These are phyloP conservation scores for Hirschfeldia incana DNA, from an alignment of 345 rosid species.

Conservation along the genomic window DNA sequence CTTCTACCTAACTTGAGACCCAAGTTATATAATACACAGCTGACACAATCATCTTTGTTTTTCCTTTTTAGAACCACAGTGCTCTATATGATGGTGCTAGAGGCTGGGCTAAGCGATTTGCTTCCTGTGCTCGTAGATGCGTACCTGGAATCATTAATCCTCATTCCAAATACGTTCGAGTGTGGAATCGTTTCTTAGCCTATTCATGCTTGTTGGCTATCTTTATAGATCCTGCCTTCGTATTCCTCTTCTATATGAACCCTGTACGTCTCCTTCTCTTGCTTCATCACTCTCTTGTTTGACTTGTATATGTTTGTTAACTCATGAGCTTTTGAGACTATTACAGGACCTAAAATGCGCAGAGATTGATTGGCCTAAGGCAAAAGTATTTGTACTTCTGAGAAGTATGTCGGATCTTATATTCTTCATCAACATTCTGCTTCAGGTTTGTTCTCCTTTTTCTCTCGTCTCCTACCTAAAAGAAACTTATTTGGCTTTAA, in stretches of 20 bases:
- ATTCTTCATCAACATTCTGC: conserved; percentile 66
- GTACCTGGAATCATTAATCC: conserved; percentile 85
- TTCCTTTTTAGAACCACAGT: conserved; percentile 55
- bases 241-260: conserved; percentile 56
- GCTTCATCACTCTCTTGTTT: not conserved
- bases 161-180: conserved; percentile 61
- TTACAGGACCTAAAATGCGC: conserved; percentile 61
- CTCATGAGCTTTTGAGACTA: not conserved
- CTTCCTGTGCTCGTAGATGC: conserved; percentile 39
- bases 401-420: conserved; percentile 68
- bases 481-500: not conserved
- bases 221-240: conserved; percentile 79
- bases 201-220: conserved; percentile 65
- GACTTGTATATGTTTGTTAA: not conserved
- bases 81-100: conserved; percentile 74
- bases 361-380: conserved; percentile 46
- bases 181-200: conserved; percentile 70
- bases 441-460: conserved; percentile 58
- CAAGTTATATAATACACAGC: not conserved
- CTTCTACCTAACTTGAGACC: conserved; percentile 1
- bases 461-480: not conserved
- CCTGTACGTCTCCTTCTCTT: conserved; percentile 43
- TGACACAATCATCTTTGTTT: conserved; percentile 9
- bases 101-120: conserved; percentile 70
- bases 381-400: conserved; percentile 48